These are phyloP conservation scores for Haematococcus lacustris DNA, from an alignment of 139 green algal species.

Conservation along the genomic window DNA sequence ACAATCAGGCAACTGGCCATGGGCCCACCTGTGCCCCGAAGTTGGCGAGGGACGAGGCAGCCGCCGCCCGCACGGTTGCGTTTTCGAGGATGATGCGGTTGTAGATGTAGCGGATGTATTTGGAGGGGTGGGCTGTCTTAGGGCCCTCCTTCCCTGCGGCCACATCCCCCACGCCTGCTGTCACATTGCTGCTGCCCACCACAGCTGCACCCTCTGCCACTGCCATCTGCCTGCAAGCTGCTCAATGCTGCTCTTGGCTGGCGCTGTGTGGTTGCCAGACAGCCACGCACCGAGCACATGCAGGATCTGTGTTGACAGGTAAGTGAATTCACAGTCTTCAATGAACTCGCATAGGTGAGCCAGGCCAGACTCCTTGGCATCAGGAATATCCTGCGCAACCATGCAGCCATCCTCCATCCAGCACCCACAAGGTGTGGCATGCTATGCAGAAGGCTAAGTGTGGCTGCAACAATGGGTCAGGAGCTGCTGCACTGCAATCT, in stretches of 20 bases:
- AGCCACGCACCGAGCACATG: constrained; percentile 6
- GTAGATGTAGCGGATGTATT: constrained; percentile 97
- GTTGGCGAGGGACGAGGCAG: constrained; percentile 78
- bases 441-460: too few relatives aligned
- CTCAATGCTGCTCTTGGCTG: background rate
- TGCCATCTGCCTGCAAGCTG: too few relatives aligned
- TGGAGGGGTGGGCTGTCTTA: constrained; percentile 57
- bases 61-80: constrained; percentile 90
- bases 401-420: too few relatives aligned
- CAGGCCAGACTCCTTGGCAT: constrained; percentile 93
- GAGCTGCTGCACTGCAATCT: too few relatives aligned
- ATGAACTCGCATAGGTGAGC: constrained; percentile 98
- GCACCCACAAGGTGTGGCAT: too few relatives aligned
- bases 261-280: background rate
- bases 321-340: constrained; percentile 99
- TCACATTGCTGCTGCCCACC: too few relatives aligned
- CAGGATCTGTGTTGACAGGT: constrained; percentile 86
- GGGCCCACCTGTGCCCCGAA: constrained; percentile 64
- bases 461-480: too few relatives aligned
- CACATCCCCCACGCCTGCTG: too few relatives aligned
- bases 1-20: background rate
- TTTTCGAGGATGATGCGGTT: constrained; percentile 99
- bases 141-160: constrained; percentile 37
- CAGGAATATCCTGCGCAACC: constrained; percentile 73
- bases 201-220: too few relatives aligned